A percentile compares a stretch with the other conserved stretches of the same genome.
Evolutionary conservation across 1,284 basidiomycete genomes (phyloP).

Genomic region (Cutaneotrichosporon sp.): DNA sequence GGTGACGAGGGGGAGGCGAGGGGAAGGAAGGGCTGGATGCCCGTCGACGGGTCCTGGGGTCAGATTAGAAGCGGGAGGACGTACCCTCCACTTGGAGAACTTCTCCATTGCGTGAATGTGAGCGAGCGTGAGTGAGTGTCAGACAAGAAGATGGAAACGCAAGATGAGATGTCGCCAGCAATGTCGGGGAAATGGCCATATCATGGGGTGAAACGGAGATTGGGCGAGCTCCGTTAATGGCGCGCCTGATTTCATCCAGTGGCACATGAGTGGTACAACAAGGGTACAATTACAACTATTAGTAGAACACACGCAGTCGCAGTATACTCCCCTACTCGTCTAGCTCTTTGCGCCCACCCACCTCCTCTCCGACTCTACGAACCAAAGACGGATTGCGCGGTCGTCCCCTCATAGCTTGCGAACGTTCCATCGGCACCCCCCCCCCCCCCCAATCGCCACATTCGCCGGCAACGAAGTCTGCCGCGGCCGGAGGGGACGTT

Average conservation of each 20-base stretch:
- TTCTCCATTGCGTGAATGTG: conserved; percentile 47
- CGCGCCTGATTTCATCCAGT: neutral
- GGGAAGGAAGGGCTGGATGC: conserved; percentile 38
- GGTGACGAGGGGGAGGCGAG: conserved; percentile 8
- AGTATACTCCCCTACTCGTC: no score
- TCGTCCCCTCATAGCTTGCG: no score
- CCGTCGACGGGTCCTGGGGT: conserved; percentile 50
- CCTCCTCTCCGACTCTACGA: no score
- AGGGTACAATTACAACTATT: no score
- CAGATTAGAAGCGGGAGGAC: conserved; percentile 19
- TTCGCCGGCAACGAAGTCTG: no score
- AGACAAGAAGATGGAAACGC: neutral
- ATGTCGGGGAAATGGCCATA: neutral
- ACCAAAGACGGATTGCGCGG: no score
- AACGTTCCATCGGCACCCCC: no score
- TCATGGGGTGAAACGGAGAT: neutral
- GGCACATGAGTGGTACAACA: no score
- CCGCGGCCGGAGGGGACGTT: no score
- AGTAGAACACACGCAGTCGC: no score
- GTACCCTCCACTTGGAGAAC: conserved; percentile 54
- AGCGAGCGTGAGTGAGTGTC: neutral
- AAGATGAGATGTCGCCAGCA: neutral
- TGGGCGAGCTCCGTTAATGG: neutral
- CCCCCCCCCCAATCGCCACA: no score
- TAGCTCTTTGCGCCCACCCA: no score